Evolutionary conservation across 108 stramenopile species (phyloP).

Genomic region (Pseudonitzschia multiseries): DNA sequence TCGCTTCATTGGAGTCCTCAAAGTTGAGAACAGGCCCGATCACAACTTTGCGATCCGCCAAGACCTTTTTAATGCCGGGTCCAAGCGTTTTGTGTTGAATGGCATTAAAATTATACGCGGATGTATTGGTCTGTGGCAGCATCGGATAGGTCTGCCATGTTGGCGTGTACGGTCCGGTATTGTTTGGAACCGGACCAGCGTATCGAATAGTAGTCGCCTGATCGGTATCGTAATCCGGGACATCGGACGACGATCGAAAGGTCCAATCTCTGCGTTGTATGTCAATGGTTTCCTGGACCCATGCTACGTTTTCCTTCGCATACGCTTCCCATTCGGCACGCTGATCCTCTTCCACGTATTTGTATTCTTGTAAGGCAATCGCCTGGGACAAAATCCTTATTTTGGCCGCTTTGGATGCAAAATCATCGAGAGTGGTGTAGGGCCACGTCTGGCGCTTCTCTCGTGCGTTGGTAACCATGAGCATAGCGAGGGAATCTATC

Average conservation of each 20-base stretch:
- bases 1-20: neutral
- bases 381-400: neutral
- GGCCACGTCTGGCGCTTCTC: constrained; percentile 16
- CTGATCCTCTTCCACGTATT: constrained; percentile 3
- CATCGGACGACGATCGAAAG: neutral
- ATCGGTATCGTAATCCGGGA: neutral
- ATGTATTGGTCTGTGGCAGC: neutral
- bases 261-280: neutral
- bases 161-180: constrained; percentile 9
- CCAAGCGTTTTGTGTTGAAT: constrained; percentile 11
- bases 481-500: constrained; percentile 18
- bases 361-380: constrained; percentile 5
- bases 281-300: constrained; percentile 16
- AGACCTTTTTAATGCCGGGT: neutral
- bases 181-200: neutral
- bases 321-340: constrained; percentile 9
- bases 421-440: constrained; percentile 16
- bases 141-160: constrained; percentile 9
- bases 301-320: constrained; percentile 1
- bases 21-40: constrained; percentile 8
- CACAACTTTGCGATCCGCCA: neutral
- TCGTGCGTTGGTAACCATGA: constrained; percentile 14
- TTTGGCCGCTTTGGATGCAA: constrained; percentile 8
- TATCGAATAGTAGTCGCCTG: constrained; percentile 1
- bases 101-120: constrained; percentile 6